phyloP scores from a whole-genome alignment of 331 rosid species.

The Stylosanthes scabra region DNA sequence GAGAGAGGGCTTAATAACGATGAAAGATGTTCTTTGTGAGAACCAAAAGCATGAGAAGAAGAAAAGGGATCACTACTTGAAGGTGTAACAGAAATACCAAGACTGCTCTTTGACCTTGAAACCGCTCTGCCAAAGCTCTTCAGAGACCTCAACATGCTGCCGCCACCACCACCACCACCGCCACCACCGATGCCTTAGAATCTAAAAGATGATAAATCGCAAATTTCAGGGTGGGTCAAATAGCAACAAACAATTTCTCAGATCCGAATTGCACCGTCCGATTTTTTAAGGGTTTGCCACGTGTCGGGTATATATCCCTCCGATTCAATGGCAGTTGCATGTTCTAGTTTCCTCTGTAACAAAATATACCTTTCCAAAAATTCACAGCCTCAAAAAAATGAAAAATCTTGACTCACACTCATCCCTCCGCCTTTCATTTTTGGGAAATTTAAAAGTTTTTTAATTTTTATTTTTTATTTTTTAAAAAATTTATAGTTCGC shows the following conservation, averaged over 20 bases:
- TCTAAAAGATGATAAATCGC: too few species aligned
- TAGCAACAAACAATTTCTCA: too few species aligned
- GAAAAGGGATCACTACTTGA: conserved; percentile 42
- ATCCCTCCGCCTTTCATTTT: not conserved
- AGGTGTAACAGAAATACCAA: not conserved
- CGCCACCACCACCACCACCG: conserved; percentile 46
- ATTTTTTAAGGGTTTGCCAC: too few species aligned
- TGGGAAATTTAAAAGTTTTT: too few species aligned
- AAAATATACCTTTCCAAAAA: not conserved
- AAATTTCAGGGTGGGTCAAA: too few species aligned
- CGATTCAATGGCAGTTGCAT: too few species aligned
- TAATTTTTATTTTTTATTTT: too few species aligned
- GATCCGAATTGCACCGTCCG: too few species aligned
- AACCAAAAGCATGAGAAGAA: not conserved
- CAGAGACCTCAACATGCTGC: conserved; percentile 43
- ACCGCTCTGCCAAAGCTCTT: conserved; percentile 51
- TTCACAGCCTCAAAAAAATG: not conserved
- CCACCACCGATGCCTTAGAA: too few species aligned
- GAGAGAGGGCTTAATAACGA: conserved; percentile 38
- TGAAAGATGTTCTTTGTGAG: conserved; percentile 38
- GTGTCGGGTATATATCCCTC: too few species aligned
- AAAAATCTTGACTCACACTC: not conserved
- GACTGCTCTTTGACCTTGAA: conserved; percentile 1
- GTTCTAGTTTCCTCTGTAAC: too few species aligned
- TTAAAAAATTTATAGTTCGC: too few species aligned